Percentiles rank a stretch among this genome's conserved stretches.
phyloP scores from a whole-genome alignment of 768 basidiomycete genomes.

The Macrolepiota albuminosa region DNA sequence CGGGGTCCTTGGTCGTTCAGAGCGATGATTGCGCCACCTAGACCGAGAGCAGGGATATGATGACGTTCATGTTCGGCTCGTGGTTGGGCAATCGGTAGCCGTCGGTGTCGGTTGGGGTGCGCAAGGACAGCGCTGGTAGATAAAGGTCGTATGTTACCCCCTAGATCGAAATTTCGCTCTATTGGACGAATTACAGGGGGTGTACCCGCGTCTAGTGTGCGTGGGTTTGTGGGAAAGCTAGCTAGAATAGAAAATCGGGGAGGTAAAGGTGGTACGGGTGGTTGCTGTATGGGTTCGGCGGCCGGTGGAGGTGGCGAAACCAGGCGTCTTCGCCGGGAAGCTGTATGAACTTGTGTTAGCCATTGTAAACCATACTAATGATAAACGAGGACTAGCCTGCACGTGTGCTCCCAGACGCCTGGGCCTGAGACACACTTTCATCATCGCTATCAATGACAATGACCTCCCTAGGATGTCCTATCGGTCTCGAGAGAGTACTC shows the following conservation, averaged over 20 bases:
- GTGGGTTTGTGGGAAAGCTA: slow-evolving; percentile 34
- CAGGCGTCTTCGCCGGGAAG: slow-evolving; percentile 17
- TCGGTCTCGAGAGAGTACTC: slow-evolving; percentile 12
- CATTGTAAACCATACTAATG: not conserved
- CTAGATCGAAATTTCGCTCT: slow-evolving; percentile 48
- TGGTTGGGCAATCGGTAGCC: slow-evolving; percentile 18
- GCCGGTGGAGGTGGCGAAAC: slow-evolving; percentile 42
- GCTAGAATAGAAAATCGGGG: slow-evolving; percentile 28
- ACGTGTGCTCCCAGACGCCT: slow-evolving; percentile 9
- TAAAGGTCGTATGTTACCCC: slow-evolving; percentile 23
- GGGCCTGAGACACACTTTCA: slow-evolving; percentile 20
- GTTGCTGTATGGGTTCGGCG: slow-evolving; percentile 30
- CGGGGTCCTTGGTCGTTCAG: slow-evolving; percentile 22
- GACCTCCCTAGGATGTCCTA: slow-evolving; percentile 24
- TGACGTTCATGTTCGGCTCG: slow-evolving; percentile 42
- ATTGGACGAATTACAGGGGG: slow-evolving; percentile 47
- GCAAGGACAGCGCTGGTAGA: slow-evolving; percentile 10
- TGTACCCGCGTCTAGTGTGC: slow-evolving; percentile 24
- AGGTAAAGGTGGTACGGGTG: slow-evolving; percentile 55
- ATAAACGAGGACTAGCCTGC: slow-evolving; percentile 11
- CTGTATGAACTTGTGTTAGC: slow-evolving; percentile 3
- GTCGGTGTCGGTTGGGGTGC: slow-evolving; percentile 23
- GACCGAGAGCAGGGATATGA: slow-evolving; percentile 55
- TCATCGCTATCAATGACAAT: slow-evolving; percentile 34
- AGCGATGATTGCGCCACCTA: slow-evolving; percentile 61